Evolutionary conservation across 805 yeast species (phyloP), one percentile per base, ranked within the genome.

Genomic region (Saccharomycopsis microspora): DNA sequence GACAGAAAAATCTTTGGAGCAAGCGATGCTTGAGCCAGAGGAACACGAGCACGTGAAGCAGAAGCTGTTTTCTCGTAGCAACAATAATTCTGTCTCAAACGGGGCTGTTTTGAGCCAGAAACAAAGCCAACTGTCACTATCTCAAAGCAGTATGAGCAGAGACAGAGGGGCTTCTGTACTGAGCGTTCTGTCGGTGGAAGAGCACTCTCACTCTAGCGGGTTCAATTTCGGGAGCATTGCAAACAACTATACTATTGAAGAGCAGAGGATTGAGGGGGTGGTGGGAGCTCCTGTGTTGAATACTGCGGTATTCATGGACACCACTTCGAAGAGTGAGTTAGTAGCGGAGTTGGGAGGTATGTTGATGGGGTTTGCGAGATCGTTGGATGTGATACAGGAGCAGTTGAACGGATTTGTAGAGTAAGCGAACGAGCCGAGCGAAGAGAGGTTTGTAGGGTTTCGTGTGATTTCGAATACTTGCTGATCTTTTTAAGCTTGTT

Each of bases 1-100:
- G 4, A 73, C 85, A 2, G 94, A 85, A 55, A 79, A 68, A 47
- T 60, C 65, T 19, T 39, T 51, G 37, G 59, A 52, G 30, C 46
- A 42, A 35, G 55, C 49, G 8, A 47, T 49, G 53, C 51, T 34
- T 8, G 36, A 9, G 8, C 10, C 8, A 8, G 36, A 34, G 36
- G 36, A 9, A n/a, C 36, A 8, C 36, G 36, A 34, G 36, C 36
- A 34, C 36, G 10, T 34, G 10, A 34, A 34, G 36, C 36, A 34
- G n/a, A 8, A 8, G 36, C n/a, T n/a, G n/a, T 34, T 34, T 34
- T 9, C 36, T 34, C 36, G 8, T 8, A 34, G 36, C 36, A 34
- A 34, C 36, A 34, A n/a, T 34, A 34, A 34, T 34, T 9, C 10
- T n/a, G n/a, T 9, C 36, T 9, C 10, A 8, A 39, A 39, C 41